phyloP scores from a whole-genome alignment of 2,329 filamentous ascomycete species.

The Diaporthe citrichinensis region DNA sequence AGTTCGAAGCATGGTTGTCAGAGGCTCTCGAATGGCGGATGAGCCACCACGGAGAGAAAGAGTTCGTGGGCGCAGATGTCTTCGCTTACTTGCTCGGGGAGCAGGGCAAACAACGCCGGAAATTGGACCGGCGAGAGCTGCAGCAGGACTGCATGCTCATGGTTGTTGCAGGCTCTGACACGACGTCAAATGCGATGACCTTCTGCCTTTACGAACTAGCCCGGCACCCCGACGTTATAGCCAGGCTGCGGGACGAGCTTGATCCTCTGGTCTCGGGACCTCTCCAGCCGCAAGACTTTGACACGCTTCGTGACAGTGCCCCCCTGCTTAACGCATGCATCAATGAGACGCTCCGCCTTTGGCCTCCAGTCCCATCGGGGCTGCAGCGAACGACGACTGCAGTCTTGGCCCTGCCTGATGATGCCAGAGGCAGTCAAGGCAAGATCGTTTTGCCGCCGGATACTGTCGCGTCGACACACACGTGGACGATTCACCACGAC shows the following conservation, averaged over 20 bases:
- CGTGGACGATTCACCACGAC: constrained; percentile 14
- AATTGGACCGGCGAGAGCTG: constrained; percentile 11
- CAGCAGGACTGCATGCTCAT: constrained; percentile 24
- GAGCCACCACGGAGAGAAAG: constrained; percentile 20
- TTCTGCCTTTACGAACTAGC: constrained; percentile 75
- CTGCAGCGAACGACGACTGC: not conserved
- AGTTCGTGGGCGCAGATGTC: constrained; percentile 4
- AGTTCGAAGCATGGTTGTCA: constrained; percentile 18
- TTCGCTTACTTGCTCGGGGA: constrained; percentile 8
- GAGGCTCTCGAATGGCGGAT: constrained; percentile 10
- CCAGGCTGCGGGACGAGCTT: constrained; percentile 58
- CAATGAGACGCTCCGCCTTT: constrained; percentile 13
- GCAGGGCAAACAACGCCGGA: constrained; percentile 16
- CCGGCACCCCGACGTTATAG: constrained; percentile 58
- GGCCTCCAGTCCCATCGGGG: constrained; percentile 4
- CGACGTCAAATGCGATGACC: constrained; percentile 74
- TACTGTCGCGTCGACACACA: constrained; percentile 27
- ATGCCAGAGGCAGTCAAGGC: constrained; percentile 2
- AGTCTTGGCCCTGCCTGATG: not conserved
- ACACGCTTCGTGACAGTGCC: not conserved
- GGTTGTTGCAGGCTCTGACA: constrained; percentile 64
- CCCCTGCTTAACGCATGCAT: not conserved
- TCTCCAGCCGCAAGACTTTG: constrained; percentile 4
- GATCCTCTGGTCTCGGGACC: not conserved
- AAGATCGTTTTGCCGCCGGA: constrained; percentile 15